Evolutionary conservation across 2,329 filamentous ascomycete species (phyloP).

Genomic region (Claviceps sp.): DNA sequence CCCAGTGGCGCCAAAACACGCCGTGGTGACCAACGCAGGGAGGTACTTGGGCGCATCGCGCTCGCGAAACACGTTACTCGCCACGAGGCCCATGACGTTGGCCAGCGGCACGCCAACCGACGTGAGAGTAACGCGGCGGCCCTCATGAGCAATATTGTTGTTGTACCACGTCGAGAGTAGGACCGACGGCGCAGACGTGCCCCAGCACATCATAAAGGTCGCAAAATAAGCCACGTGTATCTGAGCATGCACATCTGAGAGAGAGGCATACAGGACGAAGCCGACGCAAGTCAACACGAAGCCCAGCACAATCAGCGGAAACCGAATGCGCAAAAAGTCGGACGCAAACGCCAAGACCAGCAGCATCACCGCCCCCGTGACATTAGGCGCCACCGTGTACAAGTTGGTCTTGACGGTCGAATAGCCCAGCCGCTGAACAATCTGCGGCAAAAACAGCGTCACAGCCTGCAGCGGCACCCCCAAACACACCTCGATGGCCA

Average conservation of each 20-base stretch:
- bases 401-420: conserved; percentile 53
- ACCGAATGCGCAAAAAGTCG: conserved; percentile 52
- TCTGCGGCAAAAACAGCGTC: conserved; percentile 40
- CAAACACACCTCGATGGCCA: conserved; percentile 44
- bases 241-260: conserved; percentile 46
- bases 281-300: conserved; percentile 64
- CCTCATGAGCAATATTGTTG: conserved; percentile 71
- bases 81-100: conserved; percentile 63
- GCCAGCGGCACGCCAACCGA: conserved; percentile 61
- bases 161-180: conserved; percentile 57
- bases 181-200: conserved; percentile 61
- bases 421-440: conserved; percentile 35
- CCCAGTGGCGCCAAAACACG: conserved; percentile 49
- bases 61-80: conserved; percentile 53
- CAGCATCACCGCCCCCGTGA: conserved; percentile 59
- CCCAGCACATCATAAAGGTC: conserved; percentile 74
- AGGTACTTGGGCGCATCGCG: conserved; percentile 54
- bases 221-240: conserved; percentile 61
- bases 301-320: conserved; percentile 61
- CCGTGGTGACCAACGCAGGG: conserved; percentile 50
- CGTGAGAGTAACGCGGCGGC: conserved; percentile 55
- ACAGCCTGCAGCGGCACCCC: conserved; percentile 45
- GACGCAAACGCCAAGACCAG: conserved; percentile 59
- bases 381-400: conserved; percentile 70
- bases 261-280: conserved; percentile 65